Evolutionary conservation across 2,329 filamentous ascomycete species (phyloP), one percentile per base, ranked within the genome.

Genomic region (Aspergillus sp.): DNA sequence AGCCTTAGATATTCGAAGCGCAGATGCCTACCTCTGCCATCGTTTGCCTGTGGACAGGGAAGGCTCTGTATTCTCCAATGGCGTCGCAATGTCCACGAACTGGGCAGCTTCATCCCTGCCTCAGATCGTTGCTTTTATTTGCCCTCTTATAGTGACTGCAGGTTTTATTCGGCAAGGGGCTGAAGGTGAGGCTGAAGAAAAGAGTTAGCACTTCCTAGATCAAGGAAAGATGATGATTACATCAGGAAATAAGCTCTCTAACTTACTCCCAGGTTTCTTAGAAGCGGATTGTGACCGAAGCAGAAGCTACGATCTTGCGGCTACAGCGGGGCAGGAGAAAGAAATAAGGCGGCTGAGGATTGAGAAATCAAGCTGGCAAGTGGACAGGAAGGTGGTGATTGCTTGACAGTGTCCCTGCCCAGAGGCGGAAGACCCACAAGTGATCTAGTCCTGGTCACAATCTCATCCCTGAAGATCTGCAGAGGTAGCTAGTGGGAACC

Each of bases 401-500:
- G 23, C 25, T 32, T 30, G 47, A 45, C 17, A 21, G 19, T 5
- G 17, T 45, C 17, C 17, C 10, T 38, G 41, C 12, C 10, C 28
- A 47, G 45, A 57, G 28, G 19, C 43, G 36, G 12, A 57, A 49
- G 51, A 59, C 58, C 55, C 57, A 57, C 47, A 45, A 28, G 15
- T 12, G 39, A 48, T 32, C n/a, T 36, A 25, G n/a, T 19, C 54
- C 19, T 10, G 10, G 13, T 23, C 45, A 43, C 28, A 36, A 36
- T 30, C 50, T 49, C 45, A 58, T 49, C 47, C 32, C 45, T 51
- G 52, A 38, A 58, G 41, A 17, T 54, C 39, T 55, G 39, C 49
- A 41, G 52, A 62, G 51, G 48, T 9, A 41, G 51, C 36, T 15
- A 45, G 21, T 52, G 38, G 39, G 43, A 58, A 56, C 55, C 62